Evolutionary conservation across 169 alveolate species (phyloP), one percentile per base, ranked within the genome.

Genomic region (Fabrea salina): DNA sequence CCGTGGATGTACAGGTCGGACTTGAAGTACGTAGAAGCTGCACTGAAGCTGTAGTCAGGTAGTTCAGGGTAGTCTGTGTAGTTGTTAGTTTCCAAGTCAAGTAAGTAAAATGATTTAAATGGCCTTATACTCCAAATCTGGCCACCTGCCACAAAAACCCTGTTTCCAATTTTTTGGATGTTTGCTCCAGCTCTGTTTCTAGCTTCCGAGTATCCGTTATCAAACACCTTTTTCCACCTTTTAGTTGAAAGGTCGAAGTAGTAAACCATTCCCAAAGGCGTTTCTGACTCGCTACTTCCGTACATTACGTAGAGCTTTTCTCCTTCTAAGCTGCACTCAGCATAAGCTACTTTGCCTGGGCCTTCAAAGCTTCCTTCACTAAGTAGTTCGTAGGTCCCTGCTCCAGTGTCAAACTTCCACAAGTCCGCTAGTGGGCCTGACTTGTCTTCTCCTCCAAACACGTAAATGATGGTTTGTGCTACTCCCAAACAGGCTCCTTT

Each of bases 11-110:
- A 58, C 6, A 58, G 16, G 49, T 25, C 35, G 1, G 35, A 30
- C 33, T 58, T 32, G 33, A 22, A 58, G 33, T 58, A 58, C 25
- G 71, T 58, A 58, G 33, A 58, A 5, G 47, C 71, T 22, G 71
- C 59, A 1, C 39, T 33, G 8, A 51, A 51, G 27, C 19, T 51
- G 27, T 51, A 33, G 1, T 22, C 59, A 51, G 59, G 59, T 3
- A 33, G 19, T 4, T 27, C 19, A 1, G 59, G 59, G 27, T 51
- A 51, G 27, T 51, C 59, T 33, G 59, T 51, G 8, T 51, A 51
- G 22, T 51, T 51, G 27, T 51, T 51, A 5, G 25, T 4, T n/a
- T n/a, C n/a, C n/a, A n/a, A n/a, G n/a, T n/a, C n/a, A n/a, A n/a
- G n/a, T n/a, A n/a, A n/a, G n/a, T n/a, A n/a, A n/a, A n/a, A n/a